phyloP scores from a whole-genome alignment of 495 filamentous ascomycete species.

The Aspergillus funiculosus region DNA sequence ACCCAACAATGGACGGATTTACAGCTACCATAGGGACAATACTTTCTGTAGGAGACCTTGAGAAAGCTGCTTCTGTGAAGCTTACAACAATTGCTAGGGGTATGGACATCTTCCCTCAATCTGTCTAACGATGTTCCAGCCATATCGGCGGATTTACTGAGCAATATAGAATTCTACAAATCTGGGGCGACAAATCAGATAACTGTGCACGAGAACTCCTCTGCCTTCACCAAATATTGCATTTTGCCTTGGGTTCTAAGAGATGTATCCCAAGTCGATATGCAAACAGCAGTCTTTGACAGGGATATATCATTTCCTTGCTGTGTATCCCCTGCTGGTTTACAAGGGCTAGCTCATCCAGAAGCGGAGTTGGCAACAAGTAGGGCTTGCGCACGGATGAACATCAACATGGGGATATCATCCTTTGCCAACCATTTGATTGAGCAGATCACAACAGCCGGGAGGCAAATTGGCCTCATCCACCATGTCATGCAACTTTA shows the following conservation, averaged over 20 bases:
- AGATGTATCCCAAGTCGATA: conserved; percentile 48
- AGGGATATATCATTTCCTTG: conserved; percentile 59
- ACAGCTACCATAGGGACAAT: too few relatives aligned
- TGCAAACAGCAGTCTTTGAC: conserved; percentile 43
- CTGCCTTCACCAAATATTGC: conserved; percentile 48
- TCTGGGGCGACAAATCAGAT: conserved; percentile 41
- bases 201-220: conserved; percentile 44
- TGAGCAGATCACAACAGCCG: conserved; percentile 44
- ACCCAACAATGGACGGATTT: too few relatives aligned
- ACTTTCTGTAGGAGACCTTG: too few relatives aligned
- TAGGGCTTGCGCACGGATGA: conserved; percentile 69
- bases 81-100: too few relatives aligned
- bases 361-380: conserved; percentile 83
- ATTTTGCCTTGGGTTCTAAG: conserved; percentile 51
- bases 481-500: conserved; percentile 77
- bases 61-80: too few relatives aligned
- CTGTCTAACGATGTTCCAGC: too few relatives aligned
- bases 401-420: conserved; percentile 53
- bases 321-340: conserved; percentile 81
- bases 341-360: conserved; percentile 77
- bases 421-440: conserved; percentile 47
- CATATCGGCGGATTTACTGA: too few relatives aligned
- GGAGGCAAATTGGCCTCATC: conserved; percentile 43
- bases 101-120: too few relatives aligned
- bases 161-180: conserved; percentile 43